Percentiles rank a stretch among this genome's conserved stretches.
Evolutionary conservation across 2,329 filamentous ascomycete species (phyloP).

Genomic region (Biscogniauxia marginata): DNA sequence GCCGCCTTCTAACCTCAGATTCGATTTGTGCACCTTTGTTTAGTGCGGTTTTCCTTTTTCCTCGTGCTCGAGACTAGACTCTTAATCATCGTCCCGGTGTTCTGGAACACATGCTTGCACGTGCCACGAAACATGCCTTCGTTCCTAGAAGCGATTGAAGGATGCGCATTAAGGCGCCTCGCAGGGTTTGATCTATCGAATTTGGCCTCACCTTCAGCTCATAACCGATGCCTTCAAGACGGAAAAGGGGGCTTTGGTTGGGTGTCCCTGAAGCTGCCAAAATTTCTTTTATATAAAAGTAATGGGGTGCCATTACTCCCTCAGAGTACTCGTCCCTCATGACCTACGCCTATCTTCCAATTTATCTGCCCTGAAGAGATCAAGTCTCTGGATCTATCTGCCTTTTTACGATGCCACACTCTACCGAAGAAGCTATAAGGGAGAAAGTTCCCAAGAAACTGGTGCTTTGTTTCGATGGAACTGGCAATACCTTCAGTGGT

Average conservation of each 20-base stretch:
- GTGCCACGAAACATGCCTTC: not conserved
- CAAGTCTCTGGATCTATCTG: not conserved
- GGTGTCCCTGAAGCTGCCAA: not conserved
- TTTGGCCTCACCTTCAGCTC: not conserved
- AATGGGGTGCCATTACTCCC: not conserved
- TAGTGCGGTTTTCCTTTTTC: not conserved
- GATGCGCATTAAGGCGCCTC: not conserved
- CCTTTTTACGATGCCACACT: not conserved
- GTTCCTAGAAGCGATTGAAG: not conserved
- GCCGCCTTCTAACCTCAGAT: not conserved
- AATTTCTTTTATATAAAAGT: not conserved
- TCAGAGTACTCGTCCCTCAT: not conserved
- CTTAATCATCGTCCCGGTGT: not conserved
- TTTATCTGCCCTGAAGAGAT: not conserved
- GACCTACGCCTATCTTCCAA: not conserved
- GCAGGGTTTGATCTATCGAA: not conserved
- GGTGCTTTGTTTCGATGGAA: not conserved
- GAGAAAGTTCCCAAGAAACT: not conserved
- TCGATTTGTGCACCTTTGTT: not conserved
- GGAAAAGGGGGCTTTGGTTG: not conserved
- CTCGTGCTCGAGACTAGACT: not conserved
- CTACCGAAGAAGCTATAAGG: not conserved
- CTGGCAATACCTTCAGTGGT: not conserved
- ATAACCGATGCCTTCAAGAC: not conserved
- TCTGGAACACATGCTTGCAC: not conserved